Conservation (phyloP, 148 eudicot genomes). For the Diospyros lotus region DNA sequence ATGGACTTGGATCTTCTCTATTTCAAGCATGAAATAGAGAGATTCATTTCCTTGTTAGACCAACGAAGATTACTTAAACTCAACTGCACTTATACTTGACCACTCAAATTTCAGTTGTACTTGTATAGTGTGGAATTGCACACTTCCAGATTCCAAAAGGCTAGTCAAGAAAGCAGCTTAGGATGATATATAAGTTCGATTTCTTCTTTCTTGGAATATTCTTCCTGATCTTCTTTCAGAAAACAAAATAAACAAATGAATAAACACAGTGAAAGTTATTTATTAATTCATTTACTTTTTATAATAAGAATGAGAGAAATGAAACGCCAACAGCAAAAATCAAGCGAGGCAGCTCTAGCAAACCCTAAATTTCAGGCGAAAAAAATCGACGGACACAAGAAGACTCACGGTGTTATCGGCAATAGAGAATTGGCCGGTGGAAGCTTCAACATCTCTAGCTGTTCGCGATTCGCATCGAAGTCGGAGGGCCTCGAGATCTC, state of each 20-base stretch:
- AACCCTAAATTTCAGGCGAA: background rate
- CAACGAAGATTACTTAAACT: no score
- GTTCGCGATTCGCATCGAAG: background rate
- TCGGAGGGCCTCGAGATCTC: background rate
- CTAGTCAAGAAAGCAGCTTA: background rate
- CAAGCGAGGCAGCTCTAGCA: background rate
- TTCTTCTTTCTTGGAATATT: background rate
- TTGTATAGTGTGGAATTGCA: background rate
- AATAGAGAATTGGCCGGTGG: slow-evolving; percentile 7
- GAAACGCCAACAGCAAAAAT: background rate
- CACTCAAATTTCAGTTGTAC: background rate
- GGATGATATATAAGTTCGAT: slow-evolving; percentile 1
- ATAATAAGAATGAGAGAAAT: no score
- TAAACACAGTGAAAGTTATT: no score
- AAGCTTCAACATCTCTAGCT: background rate
- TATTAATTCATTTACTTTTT: no score
- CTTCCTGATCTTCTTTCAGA: background rate
- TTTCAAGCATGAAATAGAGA: no score
- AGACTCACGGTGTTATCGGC: slow-evolving; percentile 9
- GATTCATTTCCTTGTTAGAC: no score
- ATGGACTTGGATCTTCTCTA: no score
- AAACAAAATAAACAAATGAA: background rate
- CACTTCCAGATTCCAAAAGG: background rate
- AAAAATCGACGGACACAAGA: background rate
- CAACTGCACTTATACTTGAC: no score